Evolutionary conservation across 1,284 basidiomycete genomes (phyloP), one percentile per base, ranked within the genome.

Genomic region (Rhizoctonia solani): DNA sequence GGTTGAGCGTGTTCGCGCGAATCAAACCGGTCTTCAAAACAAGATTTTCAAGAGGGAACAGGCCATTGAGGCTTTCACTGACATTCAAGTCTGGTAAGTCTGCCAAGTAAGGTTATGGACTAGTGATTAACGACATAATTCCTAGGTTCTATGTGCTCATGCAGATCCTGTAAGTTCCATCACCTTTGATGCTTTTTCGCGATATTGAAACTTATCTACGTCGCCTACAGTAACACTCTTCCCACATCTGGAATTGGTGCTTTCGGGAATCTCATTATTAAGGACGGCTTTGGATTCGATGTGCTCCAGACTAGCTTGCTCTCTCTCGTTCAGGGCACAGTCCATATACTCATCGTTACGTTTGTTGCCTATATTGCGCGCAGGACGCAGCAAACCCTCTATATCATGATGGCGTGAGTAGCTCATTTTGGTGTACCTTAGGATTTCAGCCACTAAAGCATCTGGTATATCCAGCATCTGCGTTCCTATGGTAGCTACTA

Each of bases 1-100:
- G 11, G 68, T 74, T 37, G 74, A 75, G 55, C 71, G 75, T 25
- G 72, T 77, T 27, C 70, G 75, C 21, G 72, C 71, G 19, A 76
- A 77, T 68, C 74, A 74, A 70, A 69, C 72, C 23, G 72, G 72
- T 32, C 65, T 76, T 37, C 70, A 70, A 14, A 72, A 67, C 65
- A 72, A 72, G 27, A 54, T 63, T n/a, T 73, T 75, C 73, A 75
- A 75, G 68, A 74, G 75, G 73, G 61, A 68, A 30, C 75, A 75
- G 52, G 72, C 74, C 23, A 65, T 69, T 13, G 75, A 76, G 61
- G 75, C 74, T 13, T 55, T 75, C 13, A 68, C 50, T n/a, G 63
- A 69, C 34, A 30, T 66, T 23, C 56, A 55, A n/a, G 67, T 54
- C 19, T 54, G 58, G 42, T 63, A 54, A 8, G 54, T 21, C 23